Percentiles rank a stretch among this genome's conserved stretches.
phyloP scores from a whole-genome alignment of 2,329 filamentous ascomycete species.

The Botrytis sinoallii region DNA sequence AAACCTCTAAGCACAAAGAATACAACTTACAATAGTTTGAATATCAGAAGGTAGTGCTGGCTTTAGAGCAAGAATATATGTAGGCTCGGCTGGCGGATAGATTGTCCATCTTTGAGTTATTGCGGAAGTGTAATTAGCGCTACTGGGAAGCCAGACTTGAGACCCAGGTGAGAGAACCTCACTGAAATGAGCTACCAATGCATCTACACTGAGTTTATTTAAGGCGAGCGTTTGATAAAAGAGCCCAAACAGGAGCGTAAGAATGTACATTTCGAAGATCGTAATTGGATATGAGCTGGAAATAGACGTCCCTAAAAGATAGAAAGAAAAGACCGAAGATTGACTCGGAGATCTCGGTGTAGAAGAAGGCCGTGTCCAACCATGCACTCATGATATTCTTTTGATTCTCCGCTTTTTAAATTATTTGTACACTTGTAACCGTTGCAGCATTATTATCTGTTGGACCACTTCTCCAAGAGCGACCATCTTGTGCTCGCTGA shows the following conservation, averaged over 20 bases:
- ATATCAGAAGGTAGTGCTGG: neutral
- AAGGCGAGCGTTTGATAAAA: neutral
- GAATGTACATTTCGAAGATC: neutral
- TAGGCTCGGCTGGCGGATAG: neutral
- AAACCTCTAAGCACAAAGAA: neutral
- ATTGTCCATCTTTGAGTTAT: conserved; percentile 2
- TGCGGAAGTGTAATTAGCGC: neutral
- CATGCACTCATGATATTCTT: too few relatives aligned
- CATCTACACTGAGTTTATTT: neutral
- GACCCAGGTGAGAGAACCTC: neutral
- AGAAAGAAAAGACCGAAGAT: neutral
- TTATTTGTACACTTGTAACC: neutral
- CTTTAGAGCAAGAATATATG: neutral
- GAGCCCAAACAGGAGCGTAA: neutral
- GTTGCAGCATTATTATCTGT: neutral
- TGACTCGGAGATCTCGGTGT: neutral
- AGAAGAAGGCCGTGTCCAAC: neutral
- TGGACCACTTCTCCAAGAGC: too few relatives aligned
- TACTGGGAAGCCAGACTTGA: neutral
- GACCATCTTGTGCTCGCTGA: neutral
- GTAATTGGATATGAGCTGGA: neutral
- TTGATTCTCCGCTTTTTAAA: neutral
- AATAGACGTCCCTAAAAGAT: neutral
- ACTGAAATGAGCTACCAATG: neutral
- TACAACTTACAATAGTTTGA: neutral